Base-by-base conservation (phyloP, 306 rosid species). In the Dicorynia guianensis region DNA sequence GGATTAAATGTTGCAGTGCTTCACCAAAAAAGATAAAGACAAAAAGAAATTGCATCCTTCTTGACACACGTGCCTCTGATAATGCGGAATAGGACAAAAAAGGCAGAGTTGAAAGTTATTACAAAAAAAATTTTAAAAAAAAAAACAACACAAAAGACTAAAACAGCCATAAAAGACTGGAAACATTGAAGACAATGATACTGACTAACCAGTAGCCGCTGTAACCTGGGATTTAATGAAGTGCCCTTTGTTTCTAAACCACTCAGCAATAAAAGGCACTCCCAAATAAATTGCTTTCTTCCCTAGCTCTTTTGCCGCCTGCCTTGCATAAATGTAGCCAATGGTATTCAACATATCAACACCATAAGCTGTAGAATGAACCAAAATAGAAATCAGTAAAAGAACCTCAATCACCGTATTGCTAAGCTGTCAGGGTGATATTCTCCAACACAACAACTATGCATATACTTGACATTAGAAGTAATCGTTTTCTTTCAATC, bases 241-340 rank as follows among this genome's bases (percentile, higher is more conserved):
- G 84, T 95, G 98, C 71, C 98, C 98, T 84, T 95, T 95, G 90
- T 95, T 92, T 84, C 98, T 90, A 83, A 90, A 95, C 98, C 98
- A 95, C 80, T 95, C 98, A 14, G 98, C 98, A 79, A 95, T 61
- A 83, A 95, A 95, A 67, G 98, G 98, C 76, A 95, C 96, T 8
- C 97, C 98, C 84, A 95, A 78, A 86, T 83, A 95, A 59, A 95
- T 89, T 58, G 98, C 98, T 81, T 95, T 95, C 89, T 95, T 95
- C 62, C 98, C 98, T 15, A 95, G 92, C 87, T 95, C 98, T 78
- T 92, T 90, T 3, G 98, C 98, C 11, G 97, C 93, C 83, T 89
- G 96, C 87, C 98, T 90, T 71, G 92, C 89, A 72, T 95, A 95
- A 81, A 95, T 95, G 80, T 95, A 95, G 82, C 98, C 98, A 80